Percentiles rank a stretch among this genome's conserved stretches.
Evolutionary conservation across 306 rosid species (phyloP).

Genomic region (Gleditsia sinensis): DNA sequence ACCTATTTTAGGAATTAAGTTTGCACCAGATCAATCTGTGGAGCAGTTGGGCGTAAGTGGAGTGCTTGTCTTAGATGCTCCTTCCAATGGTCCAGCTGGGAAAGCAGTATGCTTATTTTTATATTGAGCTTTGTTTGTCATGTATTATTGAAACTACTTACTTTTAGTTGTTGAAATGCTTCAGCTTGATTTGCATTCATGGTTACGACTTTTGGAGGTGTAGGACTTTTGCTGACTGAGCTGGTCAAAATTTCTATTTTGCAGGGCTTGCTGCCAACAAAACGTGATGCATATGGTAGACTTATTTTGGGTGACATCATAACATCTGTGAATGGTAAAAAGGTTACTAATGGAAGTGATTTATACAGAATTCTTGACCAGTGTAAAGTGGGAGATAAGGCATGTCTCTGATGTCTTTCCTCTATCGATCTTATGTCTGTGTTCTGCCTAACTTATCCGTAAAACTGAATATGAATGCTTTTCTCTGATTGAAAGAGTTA

Average conservation of each 20-base stretch:
- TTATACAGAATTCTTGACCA: slow-evolving; percentile 97
- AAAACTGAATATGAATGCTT: neutral
- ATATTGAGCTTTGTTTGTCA: neutral
- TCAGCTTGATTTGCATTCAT: slow-evolving; percentile 10
- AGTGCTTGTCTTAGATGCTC: slow-evolving; percentile 96
- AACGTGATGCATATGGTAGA: slow-evolving; percentile 91
- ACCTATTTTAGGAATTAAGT: slow-evolving; percentile 96
- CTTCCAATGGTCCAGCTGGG: slow-evolving; percentile 91
- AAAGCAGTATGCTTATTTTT: slow-evolving; percentile 70
- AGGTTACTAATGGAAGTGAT: slow-evolving; percentile 88
- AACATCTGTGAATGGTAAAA: slow-evolving; percentile 84
- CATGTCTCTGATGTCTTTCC: slow-evolving; percentile 33
- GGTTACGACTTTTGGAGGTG: slow-evolving; percentile 3
- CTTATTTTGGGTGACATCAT: slow-evolving; percentile 95
- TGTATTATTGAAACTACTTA: slow-evolving; percentile 2
- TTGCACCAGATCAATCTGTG: slow-evolving; percentile 99
- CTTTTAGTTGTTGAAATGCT: slow-evolving; percentile 8
- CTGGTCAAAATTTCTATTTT: slow-evolving; percentile 32
- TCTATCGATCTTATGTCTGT: neutral
- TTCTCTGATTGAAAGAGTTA: neutral
- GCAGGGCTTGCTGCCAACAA: slow-evolving; percentile 88
- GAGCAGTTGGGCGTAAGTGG: slow-evolving; percentile 96
- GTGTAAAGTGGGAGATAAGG: slow-evolving; percentile 96
- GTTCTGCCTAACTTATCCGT: neutral
- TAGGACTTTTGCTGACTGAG: neutral